Evolutionary conservation across 306 rosid genomes (phyloP).

Genomic region (Dicorynia guianensis): DNA sequence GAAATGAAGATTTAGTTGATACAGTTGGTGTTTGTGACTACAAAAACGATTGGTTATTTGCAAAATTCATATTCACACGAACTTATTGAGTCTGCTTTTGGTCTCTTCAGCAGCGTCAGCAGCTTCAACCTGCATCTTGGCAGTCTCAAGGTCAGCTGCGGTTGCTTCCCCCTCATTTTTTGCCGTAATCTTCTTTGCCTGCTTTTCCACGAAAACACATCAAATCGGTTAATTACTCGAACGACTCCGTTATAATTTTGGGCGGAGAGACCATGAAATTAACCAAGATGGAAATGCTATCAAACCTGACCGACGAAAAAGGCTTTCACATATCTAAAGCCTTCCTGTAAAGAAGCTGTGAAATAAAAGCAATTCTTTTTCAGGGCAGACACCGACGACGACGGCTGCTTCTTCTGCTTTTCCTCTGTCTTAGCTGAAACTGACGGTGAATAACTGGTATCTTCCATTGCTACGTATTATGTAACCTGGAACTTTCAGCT

Average conservation of each 20-base stretch:
- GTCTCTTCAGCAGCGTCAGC: conserved; percentile 52
- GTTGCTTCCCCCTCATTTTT: conserved; percentile 56
- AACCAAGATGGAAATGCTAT: neutral
- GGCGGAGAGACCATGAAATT: too few relatives aligned
- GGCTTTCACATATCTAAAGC: conserved; percentile 46
- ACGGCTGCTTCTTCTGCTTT: neutral
- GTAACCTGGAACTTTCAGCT: too few relatives aligned
- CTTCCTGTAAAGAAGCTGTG: conserved; percentile 44
- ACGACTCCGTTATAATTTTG: neutral
- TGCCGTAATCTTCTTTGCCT: conserved; percentile 48
- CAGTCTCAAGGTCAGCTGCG: conserved; percentile 48
- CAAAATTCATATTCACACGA: conserved; percentile 13
- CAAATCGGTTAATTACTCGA: neutral
- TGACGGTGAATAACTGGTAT: conserved; percentile 30
- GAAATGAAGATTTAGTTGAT: too few relatives aligned
- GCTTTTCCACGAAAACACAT: neutral
- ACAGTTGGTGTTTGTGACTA: too few relatives aligned
- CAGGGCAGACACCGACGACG: conserved; percentile 23
- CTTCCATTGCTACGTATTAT: conserved; percentile 15
- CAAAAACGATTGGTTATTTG: too few relatives aligned
- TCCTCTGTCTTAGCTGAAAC: neutral
- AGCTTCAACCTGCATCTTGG: conserved; percentile 57
- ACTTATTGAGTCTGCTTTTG: conserved; percentile 45
- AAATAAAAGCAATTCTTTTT: conserved; percentile 44
- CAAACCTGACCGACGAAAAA: conserved; percentile 53